Evolutionary conservation across 192 early-diverging fungal genomes (phyloP).

Genomic region (Entomortierella chlamydospora): DNA sequence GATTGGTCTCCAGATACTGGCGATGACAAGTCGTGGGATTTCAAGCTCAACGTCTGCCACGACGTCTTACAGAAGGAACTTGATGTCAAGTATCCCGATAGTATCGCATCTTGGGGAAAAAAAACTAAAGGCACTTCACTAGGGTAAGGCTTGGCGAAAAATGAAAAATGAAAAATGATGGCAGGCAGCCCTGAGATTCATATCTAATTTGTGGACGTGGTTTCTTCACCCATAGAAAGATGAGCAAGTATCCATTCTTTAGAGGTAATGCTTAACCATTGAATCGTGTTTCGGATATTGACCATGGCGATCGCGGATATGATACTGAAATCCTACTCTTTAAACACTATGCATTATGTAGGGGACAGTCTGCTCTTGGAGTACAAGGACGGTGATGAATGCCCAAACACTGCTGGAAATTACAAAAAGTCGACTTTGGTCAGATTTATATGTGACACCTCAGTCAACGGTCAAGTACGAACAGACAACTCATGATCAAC

Average conservation of each 20-base stretch:
- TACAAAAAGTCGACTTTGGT: conserved; percentile 37
- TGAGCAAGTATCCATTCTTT: conserved; percentile 44
- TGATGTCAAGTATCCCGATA: conserved; percentile 36
- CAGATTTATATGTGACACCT: conserved; percentile 46
- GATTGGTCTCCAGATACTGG: conserved; percentile 44
- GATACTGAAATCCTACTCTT: background rate
- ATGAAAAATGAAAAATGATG: background rate
- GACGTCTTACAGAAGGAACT: conserved; percentile 22
- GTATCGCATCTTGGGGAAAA: conserved; percentile 49
- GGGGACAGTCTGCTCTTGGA: conserved; percentile 44
- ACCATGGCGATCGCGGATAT: background rate
- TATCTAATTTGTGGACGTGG: background rate
- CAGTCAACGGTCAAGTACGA: conserved; percentile 45
- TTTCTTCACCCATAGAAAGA: conserved; percentile 10
- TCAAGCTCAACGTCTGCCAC: conserved; percentile 45
- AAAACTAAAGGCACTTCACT: conserved; percentile 40
- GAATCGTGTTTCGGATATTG: background rate
- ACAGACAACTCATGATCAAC: background rate
- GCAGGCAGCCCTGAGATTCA: background rate
- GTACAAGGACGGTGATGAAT: conserved; percentile 36
- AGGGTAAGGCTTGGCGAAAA: conserved; percentile 15
- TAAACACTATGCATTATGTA: conserved; percentile 19
- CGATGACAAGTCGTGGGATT: conserved; percentile 16
- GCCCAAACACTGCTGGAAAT: conserved; percentile 15
- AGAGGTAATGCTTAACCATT: conserved; percentile 11